Base-by-base conservation (phyloP, 176 grass and related monocot species). In the Pontederia crassipes region DNA sequence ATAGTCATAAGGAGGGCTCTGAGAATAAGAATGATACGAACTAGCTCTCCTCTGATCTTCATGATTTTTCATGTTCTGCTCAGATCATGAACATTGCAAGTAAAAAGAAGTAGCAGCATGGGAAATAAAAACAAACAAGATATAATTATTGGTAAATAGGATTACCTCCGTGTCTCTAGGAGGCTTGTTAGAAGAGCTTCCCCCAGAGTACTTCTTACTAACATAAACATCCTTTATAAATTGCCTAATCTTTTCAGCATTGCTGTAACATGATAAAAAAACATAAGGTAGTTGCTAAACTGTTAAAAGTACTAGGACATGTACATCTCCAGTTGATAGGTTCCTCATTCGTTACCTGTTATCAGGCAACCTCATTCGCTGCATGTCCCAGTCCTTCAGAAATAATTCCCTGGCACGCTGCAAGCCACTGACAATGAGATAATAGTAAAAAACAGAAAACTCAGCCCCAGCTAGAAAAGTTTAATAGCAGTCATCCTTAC, bases 201-300 rank as follows among this genome's bases (percentile, higher is more conserved):
- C 79, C 52, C 79, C 74, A 65, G 87, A 81, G 81, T 98, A 98
- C 57, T 98, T 98, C 81, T 98, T 98, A 28, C 88, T 79, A 57
- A 92, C 84, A 85, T 98, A 98, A 74, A 98, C 93, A 81, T 76
- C 54, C 85, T 82, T 88, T 64, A 98, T 98, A 69, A 98, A 98
- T 69, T 92, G 84, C 67, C 93, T 85, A 75, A 98, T 92, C 72
- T 76, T 98, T 18, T 98, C 84, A 28, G 84, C 74, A 79, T 98
- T 92, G 57, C 93, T 98, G 79, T 49, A 81, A 66, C 8, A 58
- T 55, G 18, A 74, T 65, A 4, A 17, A 71, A 24, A 59, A 15
- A 58, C 2, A 50, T 50, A 73, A 67, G 84, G 68, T 35, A 20
- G 81, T n/a, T 35, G 76, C 45, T 17, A 49, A 49, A 64, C 13